Evolutionary conservation across 2,329 filamentous ascomycete species (phyloP).

Genomic region (Sclerotinia subarctica): DNA sequence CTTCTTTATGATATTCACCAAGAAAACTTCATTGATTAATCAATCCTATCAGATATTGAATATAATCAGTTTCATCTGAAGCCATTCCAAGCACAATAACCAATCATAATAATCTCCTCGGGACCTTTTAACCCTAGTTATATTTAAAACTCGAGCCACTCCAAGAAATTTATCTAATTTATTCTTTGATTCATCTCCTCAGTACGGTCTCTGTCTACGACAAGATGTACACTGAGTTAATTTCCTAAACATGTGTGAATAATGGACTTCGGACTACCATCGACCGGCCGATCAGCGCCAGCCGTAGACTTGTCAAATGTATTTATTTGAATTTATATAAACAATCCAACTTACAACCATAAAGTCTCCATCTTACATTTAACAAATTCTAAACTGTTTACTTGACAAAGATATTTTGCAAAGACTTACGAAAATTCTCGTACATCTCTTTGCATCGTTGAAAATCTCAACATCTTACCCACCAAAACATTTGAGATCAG

Average conservation of each 20-base stretch:
- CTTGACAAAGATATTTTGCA: background rate
- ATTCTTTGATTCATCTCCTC: background rate
- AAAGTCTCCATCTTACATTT: background rate
- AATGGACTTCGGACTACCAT: background rate
- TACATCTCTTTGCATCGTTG: too few species aligned
- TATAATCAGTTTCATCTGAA: background rate
- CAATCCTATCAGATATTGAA: background rate
- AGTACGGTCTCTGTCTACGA: background rate
- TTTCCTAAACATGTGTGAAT: background rate
- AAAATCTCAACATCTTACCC: background rate
- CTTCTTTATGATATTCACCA: background rate
- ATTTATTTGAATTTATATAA: background rate
- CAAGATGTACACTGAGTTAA: background rate
- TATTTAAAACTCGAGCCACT: background rate
- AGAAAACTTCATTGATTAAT: rapidly evolving
- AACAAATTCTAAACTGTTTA: background rate
- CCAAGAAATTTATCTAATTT: background rate
- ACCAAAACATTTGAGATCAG: background rate
- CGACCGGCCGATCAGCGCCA: background rate
- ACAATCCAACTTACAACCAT: background rate
- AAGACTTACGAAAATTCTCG: background rate
- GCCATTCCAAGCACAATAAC: background rate
- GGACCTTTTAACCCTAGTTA: too few species aligned
- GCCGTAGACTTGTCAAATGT: background rate
- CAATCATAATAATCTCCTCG: background rate